Base-by-base conservation (phyloP, 768 basidiomycete species). In the Chalciporus chontae region DNA sequence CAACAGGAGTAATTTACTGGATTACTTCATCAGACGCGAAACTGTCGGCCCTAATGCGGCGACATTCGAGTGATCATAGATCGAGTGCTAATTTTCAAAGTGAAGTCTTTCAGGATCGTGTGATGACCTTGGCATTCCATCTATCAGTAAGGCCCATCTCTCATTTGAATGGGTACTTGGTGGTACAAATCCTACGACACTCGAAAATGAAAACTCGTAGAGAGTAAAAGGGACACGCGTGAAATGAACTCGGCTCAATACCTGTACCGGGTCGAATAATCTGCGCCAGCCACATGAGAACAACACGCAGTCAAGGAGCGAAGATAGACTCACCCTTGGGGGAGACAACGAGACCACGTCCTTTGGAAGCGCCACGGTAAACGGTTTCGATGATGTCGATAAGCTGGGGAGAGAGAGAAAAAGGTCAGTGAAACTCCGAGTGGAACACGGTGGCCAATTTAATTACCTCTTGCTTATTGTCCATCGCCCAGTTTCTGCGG, bases 361-460 rank as follows among this genome's bases (percentile, higher is more conserved):
- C 96, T 63, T 97, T 97, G 2, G 93, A 93, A 1, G 96, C 96
- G 26, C 96, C 96, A 54, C 96, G 84, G 68, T 97, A 98, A 6
- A 98, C 95, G 8, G 96, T 97, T 71, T 97, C 95, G 59, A 98
- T 85, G 59, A 98, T 94, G 67, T 98, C 95, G 61, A 98, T 94
- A 66, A 98, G 73, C 93, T 97, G 52, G 29, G 1, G 10, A 13
- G 26, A 45, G 52, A 34, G 18, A 24, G 27, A 45, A n/a, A 45
- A n/a, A 40, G 29, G 0, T 47, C 1, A 37, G 5, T 5, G 6
- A n/a, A 24, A 26, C 7, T 24, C 45, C 29, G 51, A 46, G 45
- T 0, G 5, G 23, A 17, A 4, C 10, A 44, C 32, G 4, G 36
- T 29, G 31, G 3, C 13, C 78, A 29, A 37, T 36, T 36, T 1